Evolutionary conservation across 75 land plant genomes (phyloP), one percentile per base, ranked within the genome.

Genomic region (Cunninghamia lanceolata): DNA sequence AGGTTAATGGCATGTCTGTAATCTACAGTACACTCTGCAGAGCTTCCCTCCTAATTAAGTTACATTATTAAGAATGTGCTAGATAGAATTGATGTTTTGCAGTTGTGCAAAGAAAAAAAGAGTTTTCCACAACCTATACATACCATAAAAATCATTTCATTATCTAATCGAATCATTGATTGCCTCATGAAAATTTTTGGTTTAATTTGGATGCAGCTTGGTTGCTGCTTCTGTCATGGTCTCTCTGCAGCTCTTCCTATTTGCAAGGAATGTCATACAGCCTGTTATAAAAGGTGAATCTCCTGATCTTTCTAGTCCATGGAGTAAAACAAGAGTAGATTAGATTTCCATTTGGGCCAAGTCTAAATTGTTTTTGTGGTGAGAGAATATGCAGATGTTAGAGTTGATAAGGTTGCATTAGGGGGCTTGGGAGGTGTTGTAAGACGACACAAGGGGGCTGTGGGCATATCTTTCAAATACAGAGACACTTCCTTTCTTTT

Each of bases 391-490:
- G 82, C 91, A 91, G 92, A 91, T 85, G 46, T 82, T 14, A 87
- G 42, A 77, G 71, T 87, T 35, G 91, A 89, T 53, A 91, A 86
- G 85, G 89, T 91, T 17, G 87, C 91, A 35, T 77, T 91, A 17
- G 92, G 91, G 40, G 89, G 89, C 13, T 78, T 91, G 43, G 89
- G 91, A 35, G 86, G 83, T 32, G 89, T 90, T 8, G 83, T 85
- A 21, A 91, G 92, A 46, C 83, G 92, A 43, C 92, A 89, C 35
- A 96, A 96, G 89, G 99, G 99, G 40, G 99, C 97, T 9, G 94
- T 93, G 4, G 95, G 94, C 8, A 87, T 96, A 68, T 35, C 91
- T 59, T 86, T 95, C 71, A 85, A 47, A 43, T 94, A 86, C 91
- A 93, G 89, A 83, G 91, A 90, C n/a, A 73, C 89, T 11, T 84